Evolutionary conservation across 208 protist genomes (phyloP), one percentile per base, ranked within the genome.

Genomic region (Strigomonas culicis): DNA sequence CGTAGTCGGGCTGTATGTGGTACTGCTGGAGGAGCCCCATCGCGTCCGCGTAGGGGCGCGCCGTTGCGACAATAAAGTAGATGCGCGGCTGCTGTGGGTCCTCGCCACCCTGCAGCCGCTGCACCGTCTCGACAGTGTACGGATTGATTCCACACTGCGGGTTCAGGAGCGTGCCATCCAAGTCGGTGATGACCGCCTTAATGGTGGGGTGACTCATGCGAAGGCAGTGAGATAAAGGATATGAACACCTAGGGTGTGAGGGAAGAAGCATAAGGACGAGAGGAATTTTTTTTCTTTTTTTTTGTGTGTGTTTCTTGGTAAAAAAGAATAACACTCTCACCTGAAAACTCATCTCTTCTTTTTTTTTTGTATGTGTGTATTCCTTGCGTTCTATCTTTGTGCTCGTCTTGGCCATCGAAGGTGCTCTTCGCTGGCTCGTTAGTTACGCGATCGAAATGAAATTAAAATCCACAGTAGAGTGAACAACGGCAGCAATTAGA

Each of bases 101-200:
- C 2, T 17, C 32, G 32, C 32, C 10, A 10, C 13, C 30, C 34
- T 63, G n/a, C 22, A 84, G 59, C 0, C 58, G 51, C 0, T 56
- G 50, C 2, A 93, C 31, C 1, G 77, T 79, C 17, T 64, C 36
- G 0, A 70, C 34, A 3, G 81, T 87, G 62, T 62, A 72, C 0
- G 22, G 27, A 15, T 57, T 74, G 17, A 90, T 65, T 2, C 27
- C 1, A 59, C 82, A 75, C 17, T 77, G 8, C 8, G 55, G 41
- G 28, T 80, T 68, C n/a, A 87, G 70, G 2, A 93, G 63, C 0
- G 86, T 93, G 21, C 86, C 86, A 53, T 93, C 86, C 60, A 93
- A 34, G 67, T 93, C 86, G 44, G 32, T 62, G 36, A 83, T 64
- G 27, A 80, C 76, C 1, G 74, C 81, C 43, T 74, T 70, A 22